These are phyloP conservation scores for Cladosporium sp. DNA, from an alignment of 2,329 filamentous ascomycete genomes.

Conservation along the genomic window DNA sequence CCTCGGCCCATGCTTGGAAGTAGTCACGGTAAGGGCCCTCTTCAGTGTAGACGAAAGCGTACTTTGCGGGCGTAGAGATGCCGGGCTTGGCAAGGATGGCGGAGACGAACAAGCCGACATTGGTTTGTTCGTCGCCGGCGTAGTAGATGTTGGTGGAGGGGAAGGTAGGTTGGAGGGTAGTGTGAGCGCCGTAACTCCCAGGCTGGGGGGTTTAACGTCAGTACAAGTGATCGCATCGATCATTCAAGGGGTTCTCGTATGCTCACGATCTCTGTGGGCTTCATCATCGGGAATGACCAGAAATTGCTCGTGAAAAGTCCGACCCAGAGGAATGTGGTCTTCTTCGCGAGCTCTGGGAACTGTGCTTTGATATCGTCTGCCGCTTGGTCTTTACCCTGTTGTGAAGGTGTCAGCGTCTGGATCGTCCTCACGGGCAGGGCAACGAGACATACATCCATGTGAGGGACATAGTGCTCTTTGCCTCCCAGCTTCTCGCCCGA, in stretches of 20 bases:
- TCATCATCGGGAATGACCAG: constrained; percentile 7
- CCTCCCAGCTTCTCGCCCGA: constrained; percentile 12
- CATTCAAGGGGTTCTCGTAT: neutral
- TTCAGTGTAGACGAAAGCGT: constrained; percentile 17
- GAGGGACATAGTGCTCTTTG: constrained; percentile 3
- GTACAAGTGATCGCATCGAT: neutral
- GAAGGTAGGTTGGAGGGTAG: constrained; percentile 13
- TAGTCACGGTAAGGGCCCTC: constrained; percentile 13
- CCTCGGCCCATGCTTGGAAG: constrained; percentile 15
- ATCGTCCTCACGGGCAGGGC: neutral
- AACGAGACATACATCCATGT: neutral
- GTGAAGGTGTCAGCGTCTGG: neutral
- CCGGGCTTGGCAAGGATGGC: constrained; percentile 15
- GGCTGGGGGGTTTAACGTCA: neutral
- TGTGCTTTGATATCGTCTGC: constrained; percentile 16
- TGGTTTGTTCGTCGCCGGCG: constrained; percentile 14
- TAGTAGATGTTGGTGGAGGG: constrained; percentile 12
- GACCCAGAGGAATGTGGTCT: constrained; percentile 21
- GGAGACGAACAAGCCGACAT: constrained; percentile 14
- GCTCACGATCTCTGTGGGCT: constrained; percentile 13
- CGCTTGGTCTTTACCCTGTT: constrained; percentile 18
- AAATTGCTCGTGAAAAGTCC: constrained; percentile 20
- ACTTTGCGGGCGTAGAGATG: constrained; percentile 12
- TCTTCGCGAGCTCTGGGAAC: constrained; percentile 16
- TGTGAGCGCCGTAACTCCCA: constrained; percentile 6